phyloP scores from a whole-genome alignment of 345 rosid species.

The Populus nigra region DNA sequence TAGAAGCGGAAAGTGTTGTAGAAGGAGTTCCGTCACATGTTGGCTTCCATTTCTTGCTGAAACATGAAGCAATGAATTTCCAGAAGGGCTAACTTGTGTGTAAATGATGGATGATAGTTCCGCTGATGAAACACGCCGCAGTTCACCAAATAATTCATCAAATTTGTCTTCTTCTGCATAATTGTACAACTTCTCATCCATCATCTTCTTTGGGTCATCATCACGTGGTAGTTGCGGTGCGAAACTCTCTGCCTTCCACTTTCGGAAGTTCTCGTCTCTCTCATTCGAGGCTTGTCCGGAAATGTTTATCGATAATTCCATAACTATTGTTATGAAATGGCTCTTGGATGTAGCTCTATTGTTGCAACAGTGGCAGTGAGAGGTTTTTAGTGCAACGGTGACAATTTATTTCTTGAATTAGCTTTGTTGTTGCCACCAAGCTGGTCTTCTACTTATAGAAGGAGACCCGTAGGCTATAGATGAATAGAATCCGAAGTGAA shows the following conservation, averaged over 20 bases:
- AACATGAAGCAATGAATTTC: constrained; percentile 8
- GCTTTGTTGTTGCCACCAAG: background rate
- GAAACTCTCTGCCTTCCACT: background rate
- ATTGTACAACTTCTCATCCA: background rate
- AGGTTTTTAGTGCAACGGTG: background rate
- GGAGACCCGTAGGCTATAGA: background rate
- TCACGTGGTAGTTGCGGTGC: background rate
- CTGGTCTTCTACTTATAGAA: background rate
- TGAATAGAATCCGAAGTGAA: background rate
- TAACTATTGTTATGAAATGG: background rate
- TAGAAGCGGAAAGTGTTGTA: background rate
- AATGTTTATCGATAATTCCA: background rate
- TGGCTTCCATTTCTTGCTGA: background rate
- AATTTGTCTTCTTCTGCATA: background rate
- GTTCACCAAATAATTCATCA: background rate
- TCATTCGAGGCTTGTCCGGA: background rate
- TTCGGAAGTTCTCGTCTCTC: background rate
- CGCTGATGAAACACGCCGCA: background rate
- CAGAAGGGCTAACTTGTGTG: background rate
- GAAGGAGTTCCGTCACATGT: background rate
- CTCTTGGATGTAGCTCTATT: background rate
- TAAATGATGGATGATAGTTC: background rate
- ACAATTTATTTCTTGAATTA: background rate
- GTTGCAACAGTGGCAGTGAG: background rate
- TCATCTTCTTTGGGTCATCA: background rate